Percentiles rank a stretch among this genome's conserved stretches.
phyloP scores from a whole-genome alignment of 371 early-diverging fungal species.

The Mucor velutinosus region DNA sequence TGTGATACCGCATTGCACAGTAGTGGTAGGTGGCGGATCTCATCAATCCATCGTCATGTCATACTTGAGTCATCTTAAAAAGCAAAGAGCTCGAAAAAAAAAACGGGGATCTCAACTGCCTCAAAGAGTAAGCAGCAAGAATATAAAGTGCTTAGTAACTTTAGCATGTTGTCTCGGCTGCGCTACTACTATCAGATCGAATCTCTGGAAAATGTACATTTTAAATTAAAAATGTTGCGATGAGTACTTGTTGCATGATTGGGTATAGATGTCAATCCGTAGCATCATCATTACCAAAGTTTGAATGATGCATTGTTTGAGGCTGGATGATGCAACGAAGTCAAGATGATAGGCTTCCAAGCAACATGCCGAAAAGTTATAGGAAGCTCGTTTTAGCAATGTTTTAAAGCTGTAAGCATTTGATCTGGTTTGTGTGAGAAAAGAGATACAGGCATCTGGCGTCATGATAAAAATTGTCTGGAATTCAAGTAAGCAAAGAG shows the following conservation, averaged over 20 bases:
- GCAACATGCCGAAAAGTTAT: background rate
- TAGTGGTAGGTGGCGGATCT: background rate
- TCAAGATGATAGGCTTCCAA: background rate
- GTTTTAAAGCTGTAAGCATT: background rate
- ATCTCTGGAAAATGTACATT: background rate
- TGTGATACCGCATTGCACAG: background rate
- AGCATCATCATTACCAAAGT: background rate
- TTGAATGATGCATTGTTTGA: background rate
- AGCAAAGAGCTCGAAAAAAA: background rate
- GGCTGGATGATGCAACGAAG: background rate
- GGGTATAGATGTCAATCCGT: background rate
- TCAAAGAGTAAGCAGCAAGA: background rate
- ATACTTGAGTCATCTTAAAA: background rate
- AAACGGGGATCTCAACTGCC: too few species aligned
- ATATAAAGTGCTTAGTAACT: background rate
- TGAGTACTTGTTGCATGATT: background rate
- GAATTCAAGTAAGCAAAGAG: background rate
- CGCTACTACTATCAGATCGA: background rate
- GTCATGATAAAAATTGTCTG: constrained; percentile 3
- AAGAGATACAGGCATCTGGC: background rate
- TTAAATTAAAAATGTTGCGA: background rate
- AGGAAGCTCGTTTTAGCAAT: background rate
- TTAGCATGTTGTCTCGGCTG: background rate
- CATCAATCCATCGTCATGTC: background rate
- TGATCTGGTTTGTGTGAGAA: background rate